A percentile compares a stretch with the other conserved stretches of the same genome.
Evolutionary conservation across 1,139 yeast species (phyloP).

Genomic region (Candida buenavistaensis): DNA sequence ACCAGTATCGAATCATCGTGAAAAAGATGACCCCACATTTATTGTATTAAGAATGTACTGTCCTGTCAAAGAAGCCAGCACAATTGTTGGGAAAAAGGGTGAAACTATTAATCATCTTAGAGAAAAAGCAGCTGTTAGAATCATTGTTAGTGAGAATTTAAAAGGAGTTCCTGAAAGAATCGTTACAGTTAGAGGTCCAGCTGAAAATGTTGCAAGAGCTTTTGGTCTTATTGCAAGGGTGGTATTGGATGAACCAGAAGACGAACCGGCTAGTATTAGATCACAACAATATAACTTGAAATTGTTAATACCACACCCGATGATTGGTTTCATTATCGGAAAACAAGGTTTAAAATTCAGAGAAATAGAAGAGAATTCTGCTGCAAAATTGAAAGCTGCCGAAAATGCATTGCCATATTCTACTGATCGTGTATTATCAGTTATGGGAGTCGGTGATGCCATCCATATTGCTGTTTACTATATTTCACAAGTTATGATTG

Average conservation of each 20-base stretch:
- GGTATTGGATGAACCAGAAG: constrained; percentile 67
- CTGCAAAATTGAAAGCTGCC: constrained; percentile 77
- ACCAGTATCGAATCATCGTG: constrained; percentile 29
- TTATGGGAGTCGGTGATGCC: constrained; percentile 84
- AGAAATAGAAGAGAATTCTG: constrained; percentile 82
- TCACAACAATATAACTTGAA: constrained; percentile 59
- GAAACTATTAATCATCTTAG: constrained; percentile 68
- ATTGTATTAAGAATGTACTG: constrained; percentile 74
- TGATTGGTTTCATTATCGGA: constrained; percentile 84
- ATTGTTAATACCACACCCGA: constrained; percentile 72
- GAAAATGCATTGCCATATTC: constrained; percentile 75
- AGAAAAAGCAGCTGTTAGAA: constrained; percentile 62
- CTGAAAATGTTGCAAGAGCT: constrained; percentile 81
- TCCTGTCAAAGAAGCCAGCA: constrained; percentile 74
- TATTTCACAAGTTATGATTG: constrained; percentile 65
- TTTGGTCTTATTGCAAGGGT: constrained; percentile 74
- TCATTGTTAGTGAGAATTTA: constrained; percentile 77
- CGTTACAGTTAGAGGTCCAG: constrained; percentile 71
- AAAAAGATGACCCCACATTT: constrained; percentile 54
- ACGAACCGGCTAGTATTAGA: constrained; percentile 56
- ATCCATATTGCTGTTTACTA: constrained; percentile 82
- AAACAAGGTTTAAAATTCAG: constrained; percentile 73
- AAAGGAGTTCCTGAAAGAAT: constrained; percentile 77
- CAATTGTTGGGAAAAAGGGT: constrained; percentile 78
- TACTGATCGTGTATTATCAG: constrained; percentile 72